phyloP scores from a whole-genome alignment of 2,329 filamentous ascomycete genomes.

The Dactylonectria macrodidyma region DNA sequence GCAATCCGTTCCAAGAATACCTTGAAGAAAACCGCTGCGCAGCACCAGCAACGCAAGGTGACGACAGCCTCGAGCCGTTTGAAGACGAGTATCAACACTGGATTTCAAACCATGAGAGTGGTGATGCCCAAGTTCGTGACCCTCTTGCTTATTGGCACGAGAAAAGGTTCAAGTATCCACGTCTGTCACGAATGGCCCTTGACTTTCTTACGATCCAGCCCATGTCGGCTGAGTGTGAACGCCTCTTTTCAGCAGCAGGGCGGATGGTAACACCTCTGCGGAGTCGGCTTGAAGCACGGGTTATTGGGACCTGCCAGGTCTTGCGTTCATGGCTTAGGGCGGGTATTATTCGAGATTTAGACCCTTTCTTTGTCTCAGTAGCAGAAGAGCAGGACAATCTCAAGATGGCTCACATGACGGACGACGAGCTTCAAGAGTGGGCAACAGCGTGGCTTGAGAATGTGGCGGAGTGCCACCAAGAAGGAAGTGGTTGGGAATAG shows the following conservation, averaged over 20 bases:
- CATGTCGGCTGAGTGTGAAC: not conserved
- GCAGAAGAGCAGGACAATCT: no score
- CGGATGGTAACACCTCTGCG: no score
- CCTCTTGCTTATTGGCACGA: not conserved
- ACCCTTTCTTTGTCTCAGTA: no score
- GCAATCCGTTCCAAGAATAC: conserved; percentile 10
- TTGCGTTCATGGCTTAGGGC: no score
- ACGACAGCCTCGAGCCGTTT: not conserved
- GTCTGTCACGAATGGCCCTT: no score
- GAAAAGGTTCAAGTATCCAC: not conserved
- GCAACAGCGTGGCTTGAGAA: not conserved
- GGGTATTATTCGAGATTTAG: no score
- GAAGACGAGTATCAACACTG: not conserved
- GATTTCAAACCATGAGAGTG: not conserved
- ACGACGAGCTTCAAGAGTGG: not conserved
- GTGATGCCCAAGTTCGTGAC: not conserved
- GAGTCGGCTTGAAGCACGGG: no score
- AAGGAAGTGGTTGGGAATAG: not conserved
- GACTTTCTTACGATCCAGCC: no score
- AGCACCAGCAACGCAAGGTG: not conserved
- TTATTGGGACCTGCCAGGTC: no score
- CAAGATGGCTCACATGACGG: not conserved
- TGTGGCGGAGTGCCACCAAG: not conserved
- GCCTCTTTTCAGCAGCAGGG: no score
- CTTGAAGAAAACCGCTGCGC: not conserved